A percentile compares a stretch with the other conserved stretches of the same genome.
phyloP scores from a whole-genome alignment of 2,329 filamentous ascomycete species.

The Botrytis elliptica region DNA sequence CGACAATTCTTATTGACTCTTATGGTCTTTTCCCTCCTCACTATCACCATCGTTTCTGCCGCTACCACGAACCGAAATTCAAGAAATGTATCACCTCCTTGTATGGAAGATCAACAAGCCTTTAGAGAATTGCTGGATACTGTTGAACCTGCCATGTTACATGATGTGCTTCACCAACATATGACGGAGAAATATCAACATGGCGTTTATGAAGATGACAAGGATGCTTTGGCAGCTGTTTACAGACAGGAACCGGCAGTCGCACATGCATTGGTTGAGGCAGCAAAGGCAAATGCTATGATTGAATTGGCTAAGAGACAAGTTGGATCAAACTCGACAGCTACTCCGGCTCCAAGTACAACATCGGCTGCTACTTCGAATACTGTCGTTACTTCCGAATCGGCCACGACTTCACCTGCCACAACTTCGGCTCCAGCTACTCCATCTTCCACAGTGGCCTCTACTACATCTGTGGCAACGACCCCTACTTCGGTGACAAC shows the following conservation, averaged over 20 bases:
- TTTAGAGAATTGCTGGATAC: constrained; percentile 57
- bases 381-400: neutral
- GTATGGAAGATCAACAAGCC: constrained; percentile 34
- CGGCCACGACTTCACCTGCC: neutral
- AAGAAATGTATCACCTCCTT: constrained; percentile 17
- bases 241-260: constrained; percentile 60
- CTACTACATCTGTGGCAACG: constrained; percentile 10
- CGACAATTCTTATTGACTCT: constrained; percentile 41
- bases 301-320: constrained; percentile 58
- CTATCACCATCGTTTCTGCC: constrained; percentile 41
- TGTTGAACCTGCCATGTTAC: constrained; percentile 59
- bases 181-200: constrained; percentile 64
- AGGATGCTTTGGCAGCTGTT: constrained; percentile 61
- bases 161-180: constrained; percentile 64
- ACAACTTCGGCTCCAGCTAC: constrained; percentile 12
- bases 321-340: constrained; percentile 31
- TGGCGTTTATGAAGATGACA: constrained; percentile 66
- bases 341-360: neutral
- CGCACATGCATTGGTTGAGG: constrained; percentile 60
- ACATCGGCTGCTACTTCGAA: constrained; percentile 15
- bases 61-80: constrained; percentile 30
- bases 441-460: constrained; percentile 4
- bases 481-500: neutral
- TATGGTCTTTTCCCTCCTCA: constrained; percentile 38
- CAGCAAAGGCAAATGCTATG: constrained; percentile 45